A percentile compares a stretch with the other conserved stretches of the same genome.
These are phyloP conservation scores for Schizosaccharomyces lindneri DNA, from an alignment of 805 yeast species.

Conservation along the genomic window DNA sequence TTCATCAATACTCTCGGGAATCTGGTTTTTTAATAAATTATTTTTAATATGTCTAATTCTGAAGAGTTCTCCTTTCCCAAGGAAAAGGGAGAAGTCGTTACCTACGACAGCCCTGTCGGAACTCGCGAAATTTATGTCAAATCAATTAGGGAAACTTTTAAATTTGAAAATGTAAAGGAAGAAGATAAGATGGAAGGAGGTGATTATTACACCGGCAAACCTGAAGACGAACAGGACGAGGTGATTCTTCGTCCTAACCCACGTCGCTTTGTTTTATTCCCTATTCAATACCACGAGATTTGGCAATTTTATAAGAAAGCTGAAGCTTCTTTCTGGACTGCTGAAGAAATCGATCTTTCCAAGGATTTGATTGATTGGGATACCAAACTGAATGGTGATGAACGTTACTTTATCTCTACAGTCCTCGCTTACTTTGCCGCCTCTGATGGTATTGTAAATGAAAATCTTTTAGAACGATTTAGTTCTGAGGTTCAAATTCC, in stretches of 20 bases:
- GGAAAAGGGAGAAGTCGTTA: background rate
- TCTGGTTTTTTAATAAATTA: no score
- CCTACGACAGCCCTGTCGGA: background rate
- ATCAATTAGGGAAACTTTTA: background rate
- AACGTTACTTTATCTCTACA: conserved; percentile 74
- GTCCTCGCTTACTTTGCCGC: conserved; percentile 96
- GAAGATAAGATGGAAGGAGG: background rate
- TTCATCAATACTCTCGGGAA: no score
- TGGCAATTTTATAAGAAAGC: conserved; percentile 98
- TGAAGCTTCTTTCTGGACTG: conserved; percentile 98
- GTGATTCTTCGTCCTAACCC: conserved; percentile 69
- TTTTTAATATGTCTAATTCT: background rate
- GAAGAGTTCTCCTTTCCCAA: background rate
- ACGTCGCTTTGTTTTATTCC: conserved; percentile 77
- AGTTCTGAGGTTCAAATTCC: conserved; percentile 92
- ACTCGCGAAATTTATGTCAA: background rate
- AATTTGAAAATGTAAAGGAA: background rate
- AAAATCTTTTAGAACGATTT: conserved; percentile 89
- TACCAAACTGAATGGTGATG: conserved; percentile 64
- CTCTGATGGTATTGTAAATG: conserved; percentile 94
- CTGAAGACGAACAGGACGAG: conserved; percentile 20
- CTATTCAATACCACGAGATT: conserved; percentile 85
- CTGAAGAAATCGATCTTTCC: conserved; percentile 89
- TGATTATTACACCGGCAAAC: background rate
- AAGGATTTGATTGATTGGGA: conserved; percentile 90